Base-by-base conservation (phyloP, 1,139 yeast species). In the Yarrowia galli region DNA sequence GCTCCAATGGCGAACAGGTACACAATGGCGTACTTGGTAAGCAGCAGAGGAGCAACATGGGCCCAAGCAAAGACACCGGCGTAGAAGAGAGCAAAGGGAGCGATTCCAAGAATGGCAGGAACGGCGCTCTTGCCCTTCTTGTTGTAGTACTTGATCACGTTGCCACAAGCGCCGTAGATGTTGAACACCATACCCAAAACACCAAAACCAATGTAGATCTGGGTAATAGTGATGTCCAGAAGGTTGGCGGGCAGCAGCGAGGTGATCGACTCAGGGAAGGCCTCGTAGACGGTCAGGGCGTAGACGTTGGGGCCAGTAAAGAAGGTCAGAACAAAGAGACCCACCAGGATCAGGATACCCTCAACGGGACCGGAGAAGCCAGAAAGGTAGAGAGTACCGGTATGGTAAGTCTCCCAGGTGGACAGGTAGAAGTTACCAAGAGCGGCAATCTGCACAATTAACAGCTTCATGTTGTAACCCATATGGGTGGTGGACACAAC, bases 361-460 rank as follows among this genome's bases (percentile, higher is more conserved):
- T 93, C 98, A 1, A 93, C 98, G 0, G 98, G 98, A 0, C 98
- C 98, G 23, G 96, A 89, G 74, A 92, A 89, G 71, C 85, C 86
- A 54, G 96, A 88, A 68, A 93, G 81, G 77, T 84, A 93, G 70
- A 93, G 81, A 42, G 89, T 89, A 73, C 92, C 97, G 0, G 98
- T 93, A 75, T 92, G 96, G 76, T 86, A 93, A 76, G 92, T 98
- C 79, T 93, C 98, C 98, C 98, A 93, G 0, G 98, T 93, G 61
- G 96, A 89, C 68, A 91, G 79, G 76, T 92, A 93, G 76, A 93
- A 93, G 79, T 93, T 93, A 72, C 74, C 84, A 66, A 92, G 83
- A 9, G 93, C 82, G 10, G 89, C 89, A 78, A 92, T 90, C 76
- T 92, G 97, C 15, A 91, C 79, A 67, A 87, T 72, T 69, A 91